Base-by-base conservation (phyloP, 1,284 basidiomycete genomes). In the Phellopilus nigrolimitatus region DNA sequence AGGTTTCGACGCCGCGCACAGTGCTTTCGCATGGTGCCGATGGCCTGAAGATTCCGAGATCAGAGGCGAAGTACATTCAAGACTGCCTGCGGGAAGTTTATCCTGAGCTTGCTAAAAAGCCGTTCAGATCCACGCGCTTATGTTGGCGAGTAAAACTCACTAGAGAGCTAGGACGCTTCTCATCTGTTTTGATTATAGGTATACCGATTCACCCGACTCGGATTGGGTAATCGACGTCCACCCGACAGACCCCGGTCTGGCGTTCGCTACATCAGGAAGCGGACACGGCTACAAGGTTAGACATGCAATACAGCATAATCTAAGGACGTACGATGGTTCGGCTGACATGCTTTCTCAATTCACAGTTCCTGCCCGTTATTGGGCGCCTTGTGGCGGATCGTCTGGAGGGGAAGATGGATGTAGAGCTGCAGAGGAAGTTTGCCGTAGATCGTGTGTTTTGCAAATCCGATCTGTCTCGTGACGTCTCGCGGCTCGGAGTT, bases 71-170 rank as follows among this genome's bases (percentile, higher is more conserved):
- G 27, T 60, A 64, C 33, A 66, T 93, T 54, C 73, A 88, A 24
- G 61, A 66, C 8, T 64, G 73, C 33, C 65, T 94, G 4, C 61
- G 66, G n/a, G 60, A 65, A 17, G 66, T 89, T 28, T 93, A 85
- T 66, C 91, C 91, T 10, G 77, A 79, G 47, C 73, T 95, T 38
- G 84, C 78, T 4, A 65, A 76, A 56, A 84, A 79, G 62, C 78
- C 84, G 0, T 84, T 91, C 59, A 66, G 66, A 19, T 70, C 68
- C 3, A 92, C 89, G 5, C 74, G 92, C 47, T 70, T 95, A 56
- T 95, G 92, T 69, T 94, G 91, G 89, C 92, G 69, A 64, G 75
- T 51, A 19, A n/a, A n/a, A n/a, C n/a, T n/a, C n/a, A n/a, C n/a
- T n/a, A n/a, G n/a, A n/a, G n/a, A n/a, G n/a, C 27, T 37, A 27